Conservation (phyloP, 805 yeast genomes). For the Saturnispora saitoi region DNA sequence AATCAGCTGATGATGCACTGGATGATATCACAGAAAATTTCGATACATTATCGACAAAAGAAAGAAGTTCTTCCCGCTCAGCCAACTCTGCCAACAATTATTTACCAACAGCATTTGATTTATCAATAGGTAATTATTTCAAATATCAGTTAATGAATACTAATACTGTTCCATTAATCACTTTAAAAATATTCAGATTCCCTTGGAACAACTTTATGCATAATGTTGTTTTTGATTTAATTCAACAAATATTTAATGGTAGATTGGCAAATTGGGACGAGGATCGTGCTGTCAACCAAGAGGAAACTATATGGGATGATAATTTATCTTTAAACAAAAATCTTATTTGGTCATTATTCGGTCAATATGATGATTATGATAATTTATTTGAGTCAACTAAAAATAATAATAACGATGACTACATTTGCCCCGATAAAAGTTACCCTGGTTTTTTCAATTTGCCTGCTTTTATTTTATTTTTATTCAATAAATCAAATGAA, state of each 20-base stretch:
- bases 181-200: conserved; percentile 62
- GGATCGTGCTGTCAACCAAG: conserved; percentile 28
- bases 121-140: conserved; percentile 68
- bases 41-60: conserved; percentile 19
- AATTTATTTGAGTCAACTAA: not conserved
- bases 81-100: not conserved
- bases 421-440: conserved; percentile 13
- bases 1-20: conserved; percentile 15
- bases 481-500: conserved; percentile 27
- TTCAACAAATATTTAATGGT: conserved; percentile 86
- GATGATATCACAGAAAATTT: conserved; percentile 10
- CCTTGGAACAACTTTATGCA: conserved; percentile 98
- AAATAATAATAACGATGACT: conserved; percentile 7
- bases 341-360: conserved; percentile 62
- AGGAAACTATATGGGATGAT: conserved; percentile 28
- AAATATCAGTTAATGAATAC: conserved; percentile 72
- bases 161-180: conserved; percentile 51
- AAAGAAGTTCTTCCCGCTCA: not conserved
- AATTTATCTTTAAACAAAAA: conserved; percentile 72
- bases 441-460: conserved; percentile 33
- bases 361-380: conserved; percentile 25
- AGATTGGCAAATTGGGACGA: conserved; percentile 35
- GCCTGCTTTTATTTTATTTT: conserved; percentile 6
- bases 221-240: conserved; percentile 92
- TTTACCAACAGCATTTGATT: conserved; percentile 16